These are phyloP conservation scores for Aphanomyces stellatus DNA, from an alignment of 352 stramenopile genomes.

Conservation along the genomic window DNA sequence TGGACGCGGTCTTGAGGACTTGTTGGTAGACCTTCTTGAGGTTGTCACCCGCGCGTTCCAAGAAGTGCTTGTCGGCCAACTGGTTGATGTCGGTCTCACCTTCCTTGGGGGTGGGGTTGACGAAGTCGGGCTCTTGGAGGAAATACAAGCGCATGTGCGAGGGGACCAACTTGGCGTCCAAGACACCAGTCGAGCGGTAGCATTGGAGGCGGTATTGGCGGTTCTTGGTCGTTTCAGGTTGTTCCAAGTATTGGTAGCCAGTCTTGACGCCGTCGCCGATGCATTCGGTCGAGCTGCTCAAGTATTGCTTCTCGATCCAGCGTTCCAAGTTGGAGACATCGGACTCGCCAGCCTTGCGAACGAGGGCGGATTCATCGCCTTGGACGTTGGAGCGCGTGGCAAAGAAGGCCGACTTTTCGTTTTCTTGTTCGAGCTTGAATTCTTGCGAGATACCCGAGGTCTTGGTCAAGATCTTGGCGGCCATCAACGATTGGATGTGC, in stretches of 20 bases:
- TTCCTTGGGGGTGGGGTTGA: constrained; percentile 41
- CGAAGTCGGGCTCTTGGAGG: constrained; percentile 60
- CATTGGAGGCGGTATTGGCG: constrained; percentile 76
- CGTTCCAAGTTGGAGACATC: constrained; percentile 69
- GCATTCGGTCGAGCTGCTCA: constrained; percentile 51
- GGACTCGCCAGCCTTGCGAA: constrained; percentile 42
- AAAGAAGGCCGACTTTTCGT: constrained; percentile 65
- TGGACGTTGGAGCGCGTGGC: constrained; percentile 74
- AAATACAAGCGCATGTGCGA: constrained; percentile 85
- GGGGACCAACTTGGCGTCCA: constrained; percentile 59
- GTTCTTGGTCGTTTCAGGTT: constrained; percentile 40
- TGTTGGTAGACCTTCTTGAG: constrained; percentile 75
- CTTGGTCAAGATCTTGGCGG: constrained; percentile 75
- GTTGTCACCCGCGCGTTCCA: constrained; percentile 45
- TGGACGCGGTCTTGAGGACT: constrained; percentile 56
- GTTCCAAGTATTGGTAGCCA: constrained; percentile 67
- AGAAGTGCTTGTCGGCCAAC: constrained; percentile 68
- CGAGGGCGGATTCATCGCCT: constrained; percentile 37
- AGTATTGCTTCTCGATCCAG: constrained; percentile 69
- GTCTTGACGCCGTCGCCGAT: constrained; percentile 74
- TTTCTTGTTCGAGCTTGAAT: constrained; percentile 76
- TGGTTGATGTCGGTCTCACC: constrained; percentile 70
- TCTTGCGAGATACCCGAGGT: constrained; percentile 61
- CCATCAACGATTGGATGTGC: constrained; percentile 70
- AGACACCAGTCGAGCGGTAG: constrained; percentile 67